Evolutionary conservation across 1,284 basidiomycete species (phyloP).

Genomic region (Boletus albobrunnescens): DNA sequence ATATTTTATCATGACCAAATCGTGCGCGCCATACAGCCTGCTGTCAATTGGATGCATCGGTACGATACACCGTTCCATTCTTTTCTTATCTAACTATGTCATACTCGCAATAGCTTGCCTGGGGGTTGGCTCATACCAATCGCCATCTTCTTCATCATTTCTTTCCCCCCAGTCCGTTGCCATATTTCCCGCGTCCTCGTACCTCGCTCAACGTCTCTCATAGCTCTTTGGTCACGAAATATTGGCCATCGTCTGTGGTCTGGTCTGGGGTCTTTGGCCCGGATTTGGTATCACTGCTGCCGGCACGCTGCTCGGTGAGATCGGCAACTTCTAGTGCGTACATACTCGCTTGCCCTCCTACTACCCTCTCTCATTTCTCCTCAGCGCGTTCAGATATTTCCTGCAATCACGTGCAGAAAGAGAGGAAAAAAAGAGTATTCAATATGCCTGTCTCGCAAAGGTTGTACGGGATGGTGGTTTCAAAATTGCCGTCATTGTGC

Average conservation of each 20-base stretch:
- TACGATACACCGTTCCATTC: conserved; percentile 31
- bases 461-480: conserved; percentile 68
- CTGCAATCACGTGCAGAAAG: conserved; percentile 48
- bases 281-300: conserved; percentile 48
- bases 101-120: conserved; percentile 31
- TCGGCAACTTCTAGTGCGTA: conserved; percentile 50
- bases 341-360: conserved; percentile 16
- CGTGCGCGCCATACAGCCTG: conserved; percentile 61
- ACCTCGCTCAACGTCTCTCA: conserved; percentile 3
- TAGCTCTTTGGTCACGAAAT: conserved; percentile 46
- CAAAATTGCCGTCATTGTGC: conserved; percentile 53
- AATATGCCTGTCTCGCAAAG: conserved; percentile 60
- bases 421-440: conserved; percentile 53
- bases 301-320: conserved; percentile 47
- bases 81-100: background rate
- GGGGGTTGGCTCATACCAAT: conserved; percentile 83
- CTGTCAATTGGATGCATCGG: conserved; percentile 60
- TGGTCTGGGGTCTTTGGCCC: conserved; percentile 50
- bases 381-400: conserved; percentile 46
- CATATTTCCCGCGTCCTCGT: background rate
- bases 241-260: conserved; percentile 48
- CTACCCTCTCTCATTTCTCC: conserved; percentile 1
- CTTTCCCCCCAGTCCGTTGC: conserved; percentile 63
- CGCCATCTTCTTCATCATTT: conserved; percentile 71
- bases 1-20: conserved; percentile 59